Base-by-base conservation (phyloP, 2,329 filamentous ascomycete species). In the Gnomoniopsis smithogilvyi region DNA sequence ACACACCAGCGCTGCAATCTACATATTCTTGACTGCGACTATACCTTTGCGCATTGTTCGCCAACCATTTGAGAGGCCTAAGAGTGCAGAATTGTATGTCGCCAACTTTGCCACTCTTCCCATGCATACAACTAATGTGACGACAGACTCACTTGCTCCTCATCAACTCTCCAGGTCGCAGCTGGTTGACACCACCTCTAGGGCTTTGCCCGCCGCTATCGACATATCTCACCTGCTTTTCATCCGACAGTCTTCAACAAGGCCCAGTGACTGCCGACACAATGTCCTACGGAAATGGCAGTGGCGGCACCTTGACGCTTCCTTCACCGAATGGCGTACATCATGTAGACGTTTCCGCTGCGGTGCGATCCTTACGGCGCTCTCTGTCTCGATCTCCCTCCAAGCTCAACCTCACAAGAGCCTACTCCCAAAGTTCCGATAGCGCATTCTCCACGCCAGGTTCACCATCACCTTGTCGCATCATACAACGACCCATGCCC, bases 341-440 rank as follows among this genome's bases (percentile, higher is more conserved):
- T 72, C 88, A 90, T 74, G 89, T 94, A 67, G 91, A 96, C 77
- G 86, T 91, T 64, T 70, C 71, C 56, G 88, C 90, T 62, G 87
- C 90, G 53, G 90, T 96, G 64, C 85, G 91, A 69, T 90, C 92
- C 68, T 80, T 97, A 60, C 85, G 93, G 64, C 90, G 92, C 66
- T 96, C 94, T 26, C 81, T 97, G 64, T 97, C 93, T 59, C 85
- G 92, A 67, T 97, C 94, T n/a, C 94, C 94, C 12, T 96, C 94
- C 34, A 96, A 95, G 73, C 94, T 95, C 72, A 82, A 84, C 58
- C 77, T 96, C 38, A 72, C 74, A 53, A 78, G 80, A 63, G 72
- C 76, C 49, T 73, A 73, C 48, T 82, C 81, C 0, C 76, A 80
- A 62, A 74, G 71, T 59, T 77, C 79, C 15, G 75, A 81, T 36